Base-by-base conservation (phyloP, 1,284 basidiomycete species). In the Ceratobasidium sp. region DNA sequence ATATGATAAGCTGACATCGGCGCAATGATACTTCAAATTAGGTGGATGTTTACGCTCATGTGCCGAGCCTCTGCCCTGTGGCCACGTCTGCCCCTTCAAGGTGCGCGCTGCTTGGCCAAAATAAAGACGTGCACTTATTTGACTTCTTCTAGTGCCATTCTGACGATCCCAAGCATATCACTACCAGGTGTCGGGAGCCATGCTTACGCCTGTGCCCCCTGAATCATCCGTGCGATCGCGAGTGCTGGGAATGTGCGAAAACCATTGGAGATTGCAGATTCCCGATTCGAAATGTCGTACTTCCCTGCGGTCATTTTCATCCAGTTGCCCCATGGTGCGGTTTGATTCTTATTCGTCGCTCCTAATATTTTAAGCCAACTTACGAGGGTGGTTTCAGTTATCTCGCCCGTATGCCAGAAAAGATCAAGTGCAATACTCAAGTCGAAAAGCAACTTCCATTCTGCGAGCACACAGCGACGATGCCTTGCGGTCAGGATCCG, bases 271-370 rank as follows among this genome's bases (percentile, higher is more conserved):
- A 86, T n/a, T 94, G 93, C 83, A 64, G 58, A 15, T 89, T 91
- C 80, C 86, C 85, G 2, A 80, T 91, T 2, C 81, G 84, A 5
- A 83, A 88, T 6, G 87, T 93, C 5, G 44, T 80, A 40, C 85
- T 94, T n/a, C 90, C 92, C 0, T 94, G 93, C 80, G 91, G 91
- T 0, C 93, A 94, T 83, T 75, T 81, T 23, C 86, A 85, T n/a
- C 20, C 81, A 12, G 83, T 83, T 0, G 86, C 93, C 23, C 84
- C 86, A 44, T 94, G 93, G 93, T 92, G 82, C 77, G 89, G 83
- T 2, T 39, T 28, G 26, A 49, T 40, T 61, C 26, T 49, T 10
- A 13, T 15, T 49, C 28, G 72, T 10, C 12, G 58, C 61, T 7
- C n/a, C 75, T 5, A n/a, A 28, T 80, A 26, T 13, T 56, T 26